Evolutionary conservation across 2,329 filamentous ascomycete genomes (phyloP).

Genomic region (Zelopaecilomyces penicillatus): DNA sequence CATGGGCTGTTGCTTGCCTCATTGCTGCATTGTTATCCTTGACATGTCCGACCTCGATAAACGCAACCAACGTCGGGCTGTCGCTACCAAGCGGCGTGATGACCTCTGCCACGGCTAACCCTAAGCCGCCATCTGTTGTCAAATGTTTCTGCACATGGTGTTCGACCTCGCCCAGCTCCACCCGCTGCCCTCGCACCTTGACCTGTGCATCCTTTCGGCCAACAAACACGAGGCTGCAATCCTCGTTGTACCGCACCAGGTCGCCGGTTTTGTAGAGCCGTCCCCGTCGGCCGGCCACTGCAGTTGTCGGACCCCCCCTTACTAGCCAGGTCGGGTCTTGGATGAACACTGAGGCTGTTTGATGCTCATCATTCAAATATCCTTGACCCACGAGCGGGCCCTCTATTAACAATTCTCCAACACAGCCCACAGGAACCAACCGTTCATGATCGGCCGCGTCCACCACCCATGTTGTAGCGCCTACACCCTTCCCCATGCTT

Average conservation of each 20-base stretch:
- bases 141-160: background rate
- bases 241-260: slow-evolving; percentile 2
- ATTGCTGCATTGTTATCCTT: too few species aligned
- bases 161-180: slow-evolving; percentile 29
- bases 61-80: slow-evolving; percentile 2
- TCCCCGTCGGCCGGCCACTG: slow-evolving; percentile 3
- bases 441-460: slow-evolving; percentile 2
- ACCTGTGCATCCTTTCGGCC: slow-evolving; percentile 1
- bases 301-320: slow-evolving; percentile 10
- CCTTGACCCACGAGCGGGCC: slow-evolving; percentile 12
- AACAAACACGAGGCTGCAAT: background rate
- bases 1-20: too few species aligned
- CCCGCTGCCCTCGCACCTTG: slow-evolving; percentile 33
- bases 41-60: background rate
- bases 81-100: background rate
- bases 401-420: slow-evolving; percentile 11
- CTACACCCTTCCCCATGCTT: slow-evolving; percentile 3
- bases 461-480: slow-evolving; percentile 9
- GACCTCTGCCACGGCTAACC: slow-evolving; percentile 6
- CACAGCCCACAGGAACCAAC: slow-evolving; percentile 7
- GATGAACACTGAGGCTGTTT: slow-evolving; percentile 9
- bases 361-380: slow-evolving; percentile 9
- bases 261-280: slow-evolving; percentile 28
- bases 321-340: slow-evolving; percentile 26
- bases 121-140: background rate